Base-by-base conservation (phyloP, 2,329 filamentous ascomycete species). In the Amauroascus verrucosus region DNA sequence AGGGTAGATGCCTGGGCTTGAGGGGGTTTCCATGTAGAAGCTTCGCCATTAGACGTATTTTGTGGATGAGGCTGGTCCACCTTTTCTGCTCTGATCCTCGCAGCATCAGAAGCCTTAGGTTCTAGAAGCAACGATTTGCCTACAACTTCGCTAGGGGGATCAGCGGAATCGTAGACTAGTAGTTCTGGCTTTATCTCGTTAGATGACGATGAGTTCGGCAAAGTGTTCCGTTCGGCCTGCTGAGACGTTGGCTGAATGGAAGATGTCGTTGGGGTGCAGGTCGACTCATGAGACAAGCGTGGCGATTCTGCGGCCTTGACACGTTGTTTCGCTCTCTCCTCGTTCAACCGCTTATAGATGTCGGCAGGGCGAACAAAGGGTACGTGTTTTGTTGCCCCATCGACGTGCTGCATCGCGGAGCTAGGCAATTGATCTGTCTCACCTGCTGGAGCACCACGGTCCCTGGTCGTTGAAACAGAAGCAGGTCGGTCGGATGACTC, bases 311-410 rank as follows among this genome's bases (percentile, higher is more conserved):
- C 60, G 41, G 18, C 52, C 47, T 55, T 43, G 14, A 53, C 30
- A 24, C 38, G 40, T 38, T 52, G 50, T 59, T 71, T 77, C 57
- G 79, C 74, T 51, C 75, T 76, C 58, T 86, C 84, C 59, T 87
- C 83, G 50, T 80, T 80, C 65, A 84, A 75, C 5, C 84, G 80
- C 62, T 79, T 84, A 65, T 91, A 90, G 40, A 90, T 84, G 59
- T 94, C 87, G 11, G 84, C 79, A 1, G 88, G 86, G 35, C 85
- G 77, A 53, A 88, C 76, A 59, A 91, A 83, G 0, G 82, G 77
- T 18, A 80, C 68, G 0, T 79, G 65, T 60, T 82, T 83, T 48
- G 71, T 3, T 30, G 32, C 24, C 68, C 69, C 13, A 49, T 44
- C 22, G 41, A 26, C 22, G 56, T 58, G 7, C 60, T 56, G n/a